phyloP scores from a whole-genome alignment of 805 yeast genomes.

The Ogataea trehaloabstinens region DNA sequence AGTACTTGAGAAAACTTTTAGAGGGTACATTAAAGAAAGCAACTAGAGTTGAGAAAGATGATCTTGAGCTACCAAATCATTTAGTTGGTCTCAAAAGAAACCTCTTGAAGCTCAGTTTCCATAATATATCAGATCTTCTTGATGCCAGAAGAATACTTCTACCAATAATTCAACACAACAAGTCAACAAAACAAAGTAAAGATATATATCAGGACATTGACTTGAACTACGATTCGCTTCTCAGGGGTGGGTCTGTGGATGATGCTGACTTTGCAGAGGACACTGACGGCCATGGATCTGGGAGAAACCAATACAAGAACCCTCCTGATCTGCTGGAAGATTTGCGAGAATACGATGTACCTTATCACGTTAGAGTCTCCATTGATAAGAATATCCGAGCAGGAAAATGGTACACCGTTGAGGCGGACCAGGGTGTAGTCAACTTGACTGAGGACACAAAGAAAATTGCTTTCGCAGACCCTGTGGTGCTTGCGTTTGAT shows the following conservation, averaged over 20 bases:
- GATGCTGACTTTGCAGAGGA: constrained; percentile 28
- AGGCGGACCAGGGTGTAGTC: constrained; percentile 56
- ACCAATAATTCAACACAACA: constrained; percentile 72
- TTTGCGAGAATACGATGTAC: constrained; percentile 92
- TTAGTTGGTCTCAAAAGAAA: constrained; percentile 69
- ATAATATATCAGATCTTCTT: constrained; percentile 69
- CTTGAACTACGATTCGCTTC: constrained; percentile 33
- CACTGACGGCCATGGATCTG: constrained; percentile 8
- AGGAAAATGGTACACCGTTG: constrained; percentile 93
- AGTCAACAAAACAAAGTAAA: constrained; percentile 55
- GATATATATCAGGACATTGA: constrained; percentile 65
- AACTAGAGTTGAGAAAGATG: constrained; percentile 65
- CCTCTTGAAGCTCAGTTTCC: constrained; percentile 67
- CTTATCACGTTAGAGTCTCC: constrained; percentile 94
- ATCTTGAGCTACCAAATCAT: constrained; percentile 81
- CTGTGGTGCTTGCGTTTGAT: constrained; percentile 94
- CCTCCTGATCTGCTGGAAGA: constrained; percentile 72
- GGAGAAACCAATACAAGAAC: constrained; percentile 35
- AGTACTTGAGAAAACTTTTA: constrained; percentile 63
- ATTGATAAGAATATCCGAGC: constrained; percentile 85
- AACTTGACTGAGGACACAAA: constrained; percentile 60
- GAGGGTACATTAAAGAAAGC: constrained; percentile 63
- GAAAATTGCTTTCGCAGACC: constrained; percentile 93
- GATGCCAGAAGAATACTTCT: constrained; percentile 67
- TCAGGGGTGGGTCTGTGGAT: constrained; percentile 32